Base-by-base conservation (phyloP, 768 basidiomycete species). In the Austroboletus eburneus region DNA sequence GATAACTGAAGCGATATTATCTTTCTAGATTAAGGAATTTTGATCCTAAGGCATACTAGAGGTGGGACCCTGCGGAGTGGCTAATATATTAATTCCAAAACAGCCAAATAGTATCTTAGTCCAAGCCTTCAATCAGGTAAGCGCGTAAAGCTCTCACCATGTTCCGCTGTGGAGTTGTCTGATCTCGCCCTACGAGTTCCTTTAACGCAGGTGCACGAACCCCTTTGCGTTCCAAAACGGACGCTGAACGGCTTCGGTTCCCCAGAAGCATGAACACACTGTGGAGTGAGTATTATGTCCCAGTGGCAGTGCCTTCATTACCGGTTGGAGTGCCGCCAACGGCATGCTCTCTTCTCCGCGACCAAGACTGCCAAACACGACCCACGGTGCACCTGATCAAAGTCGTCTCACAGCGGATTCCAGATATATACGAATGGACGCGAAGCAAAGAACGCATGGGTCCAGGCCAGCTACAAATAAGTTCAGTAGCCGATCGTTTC, bases 231-330 rank as follows among this genome's bases (percentile, higher is more conserved):
- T 22, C 18, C 25, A 25, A 34, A 42, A 36, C 29, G 22, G 23
- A 22, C 13, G 21, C 36, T 33, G 22, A 20, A 22, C 13, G 21
- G 23, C 42, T 22, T 7, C 22, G 9, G 3, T 10, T 39, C 29
- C 29, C 10, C 24, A 39, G 47, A 51, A 42, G 34, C n/a, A 16
- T 29, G 21, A 36, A 42, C 39, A 44, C 38, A 34, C 22, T 46
- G 45, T 54, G 58, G 55, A 49, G 58, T 45, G 49, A 25, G 27
- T 48, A 54, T 46, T 50, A 38, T 29, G 8, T 5, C 33, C 34
- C 23, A 46, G 9, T 20, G 27, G 12, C 30, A 22, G 22, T 38
- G 45, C 24, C 37, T 44, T 36, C 43, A 33, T 42, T 36, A 6
- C 51, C 41, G 27, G n/a, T 24, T 30, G 25, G 25, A 50, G 18